Conservation (phyloP, 2,329 filamentous ascomycete species). For the Cytospora paraplurivora region DNA sequence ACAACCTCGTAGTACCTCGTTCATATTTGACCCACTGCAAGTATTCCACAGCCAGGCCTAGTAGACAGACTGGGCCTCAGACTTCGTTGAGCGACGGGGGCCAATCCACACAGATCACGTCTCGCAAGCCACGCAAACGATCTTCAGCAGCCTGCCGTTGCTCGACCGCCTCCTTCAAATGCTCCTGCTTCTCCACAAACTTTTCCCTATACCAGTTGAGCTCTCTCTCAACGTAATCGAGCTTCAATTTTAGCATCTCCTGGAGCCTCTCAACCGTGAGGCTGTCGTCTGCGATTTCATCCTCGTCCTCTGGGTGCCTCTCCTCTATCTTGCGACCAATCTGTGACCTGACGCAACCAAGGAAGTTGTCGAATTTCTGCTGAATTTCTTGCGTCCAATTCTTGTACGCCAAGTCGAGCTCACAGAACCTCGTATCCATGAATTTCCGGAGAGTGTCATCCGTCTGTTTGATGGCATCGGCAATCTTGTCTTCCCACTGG, state of each 20-base stretch:
- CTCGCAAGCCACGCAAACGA: neutral
- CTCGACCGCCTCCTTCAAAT: neutral
- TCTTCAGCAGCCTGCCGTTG: neutral
- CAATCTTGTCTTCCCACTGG: too few species aligned
- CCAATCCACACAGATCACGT: too few species aligned
- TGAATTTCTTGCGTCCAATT: neutral
- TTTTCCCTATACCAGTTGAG: neutral
- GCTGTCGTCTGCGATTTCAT: neutral
- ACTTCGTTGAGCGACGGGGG: too few species aligned
- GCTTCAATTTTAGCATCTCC: neutral
- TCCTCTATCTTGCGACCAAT: neutral
- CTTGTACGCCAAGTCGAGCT: neutral
- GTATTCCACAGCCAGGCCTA: too few species aligned
- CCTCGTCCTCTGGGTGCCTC: neutral
- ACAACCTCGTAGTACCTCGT: too few species aligned
- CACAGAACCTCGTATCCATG: neutral
- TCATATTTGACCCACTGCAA: too few species aligned
- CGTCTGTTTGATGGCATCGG: neutral
- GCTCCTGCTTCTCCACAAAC: neutral
- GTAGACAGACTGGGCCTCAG: too few species aligned
- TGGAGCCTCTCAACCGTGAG: neutral
- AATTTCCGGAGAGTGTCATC: neutral
- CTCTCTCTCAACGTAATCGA: neutral
- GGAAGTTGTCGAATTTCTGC: neutral
- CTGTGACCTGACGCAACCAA: neutral